Conservation (phyloP, 2,329 filamentous ascomycete species). For the Dendryphion nanum region DNA sequence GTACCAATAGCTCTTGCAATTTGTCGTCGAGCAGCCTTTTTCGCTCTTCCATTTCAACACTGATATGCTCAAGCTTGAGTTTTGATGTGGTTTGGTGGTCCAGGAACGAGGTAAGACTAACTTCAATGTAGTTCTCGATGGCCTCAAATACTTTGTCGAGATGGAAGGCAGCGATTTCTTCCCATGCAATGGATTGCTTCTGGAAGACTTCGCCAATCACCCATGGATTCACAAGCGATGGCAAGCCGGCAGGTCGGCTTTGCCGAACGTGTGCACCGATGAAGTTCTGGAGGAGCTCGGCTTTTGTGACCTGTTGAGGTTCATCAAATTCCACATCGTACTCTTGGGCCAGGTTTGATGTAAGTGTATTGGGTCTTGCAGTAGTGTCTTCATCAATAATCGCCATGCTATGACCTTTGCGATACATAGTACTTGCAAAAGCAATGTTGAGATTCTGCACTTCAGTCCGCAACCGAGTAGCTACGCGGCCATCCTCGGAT, state of each 20-base stretch:
- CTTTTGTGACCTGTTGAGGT: conserved; percentile 9
- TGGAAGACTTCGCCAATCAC: conserved; percentile 23
- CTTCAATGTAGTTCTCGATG: conserved; percentile 15
- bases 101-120: conserved; percentile 12
- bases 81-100: conserved; percentile 14
- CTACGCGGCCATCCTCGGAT: conserved; percentile 3
- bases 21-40: conserved; percentile 13
- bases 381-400: conserved; percentile 8
- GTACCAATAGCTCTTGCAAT: conserved; percentile 20
- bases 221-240: conserved; percentile 19
- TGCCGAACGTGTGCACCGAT: conserved; percentile 15
- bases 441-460: conserved; percentile 27
- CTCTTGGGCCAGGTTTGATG: conserved; percentile 4
- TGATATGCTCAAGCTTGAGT: conserved; percentile 17
- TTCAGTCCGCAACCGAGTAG: conserved; percentile 31
- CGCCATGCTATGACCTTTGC: conserved; percentile 23
- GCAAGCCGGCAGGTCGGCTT: conserved; percentile 19
- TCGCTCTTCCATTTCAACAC: conserved; percentile 15
- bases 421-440: conserved; percentile 23
- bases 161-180: conserved; percentile 16
- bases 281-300: conserved; percentile 14
- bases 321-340: conserved; percentile 12
- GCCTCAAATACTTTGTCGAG: conserved; percentile 16
- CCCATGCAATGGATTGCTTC: conserved; percentile 19
- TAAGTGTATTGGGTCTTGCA: not conserved